Base-by-base conservation (phyloP, 31 red algal species). In the Pterothamnion heteromorphum region DNA sequence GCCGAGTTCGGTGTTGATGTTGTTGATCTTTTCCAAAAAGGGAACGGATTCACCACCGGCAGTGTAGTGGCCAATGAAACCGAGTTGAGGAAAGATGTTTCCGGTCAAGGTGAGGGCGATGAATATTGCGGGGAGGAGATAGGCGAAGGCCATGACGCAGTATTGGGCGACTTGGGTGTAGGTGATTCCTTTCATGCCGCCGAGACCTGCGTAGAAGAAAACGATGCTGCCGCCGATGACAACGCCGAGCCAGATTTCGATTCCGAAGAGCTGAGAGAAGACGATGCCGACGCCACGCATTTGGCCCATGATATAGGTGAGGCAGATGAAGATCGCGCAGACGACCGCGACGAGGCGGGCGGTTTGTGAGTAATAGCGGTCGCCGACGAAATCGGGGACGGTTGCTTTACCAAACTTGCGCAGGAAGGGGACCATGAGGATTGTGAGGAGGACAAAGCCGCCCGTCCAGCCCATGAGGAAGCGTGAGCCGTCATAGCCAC, bases 391-490 rank as follows among this genome's bases (percentile, higher is more conserved):
- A 88, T 88, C 85, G 26, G 85, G 85, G 24, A 88, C 85, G 20
- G 85, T 88, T 14, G 33, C 21, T 88, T 88, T 88, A 4, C 85
- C 85, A 88, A 88, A 88, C 33, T 88, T 88, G 18, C 85, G 41
- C 33, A 88, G 58, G 33, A 58, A 88, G 3, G 85, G 85, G 14
- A 32, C 85, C 20, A 88, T 20, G 14, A 44, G 36, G 9, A 88
- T 20, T 4, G 85, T 32, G 5, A 88, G 36, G 14, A 88, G 36
- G 4, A 88, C 85, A 39, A 30, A 88, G 9, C 85, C 85, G 23
- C 85, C 85, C 9, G 85, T 88, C 85, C 85, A 88, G 85, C 85
- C 85, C 85, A 88, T 88, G 9, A 88, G 33, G 58, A n/a, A 88
- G 9, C 21, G 22, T 21, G 34, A 4, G 5, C 85, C 85, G 26